Base-by-base conservation (phyloP, 805 yeast species). In the Starmera caribaea region DNA sequence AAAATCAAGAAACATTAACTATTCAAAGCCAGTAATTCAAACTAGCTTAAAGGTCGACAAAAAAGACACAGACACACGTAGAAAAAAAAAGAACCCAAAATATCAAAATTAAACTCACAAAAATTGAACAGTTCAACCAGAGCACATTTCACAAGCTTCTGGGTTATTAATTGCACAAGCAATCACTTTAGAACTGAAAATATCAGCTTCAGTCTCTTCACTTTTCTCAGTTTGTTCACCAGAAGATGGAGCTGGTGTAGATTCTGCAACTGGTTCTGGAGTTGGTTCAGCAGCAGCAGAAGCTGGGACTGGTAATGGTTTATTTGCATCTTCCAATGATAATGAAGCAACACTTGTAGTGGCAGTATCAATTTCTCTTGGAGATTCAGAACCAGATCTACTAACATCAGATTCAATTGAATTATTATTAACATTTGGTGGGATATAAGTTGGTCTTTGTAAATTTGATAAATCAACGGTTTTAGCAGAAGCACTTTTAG, bases 71-170 rank as follows among this genome's bases (percentile, higher is more conserved):
- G 8, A n/a, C n/a, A 30, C 15, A 2, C 15, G 31, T 16, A 27
- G 14, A 27, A 24, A 17, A 37, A 28, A 24, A 30, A 34, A 34
- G 29, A 21, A 30, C n/a, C 33, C 16, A 13, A 31, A 16, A 31
- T 38, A 36, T 13, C n/a, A 39, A 37, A 33, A 28, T 33, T 21
- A 38, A 35, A 33, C 14, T 8, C 10, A 35, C 16, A 35, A 29
- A 35, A 29, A 38, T 36, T 21, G 33, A 21, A 17, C n/a, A n/a
- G n/a, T 34, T 63, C 67, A 92, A 69, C 97, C 97, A 44, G 97
- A 90, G 71, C 98, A 92, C 97, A 92, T 92, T 58, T 90, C 90
- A 68, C 98, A 90, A 38, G 97, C 78, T 68, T 86, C 97, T 43
- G 97, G 97, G 69, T 92, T 90, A 62, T 84, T 80, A 61, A 92